phyloP scores from a whole-genome alignment of 345 rosid species.

The Durio zibethinus region DNA sequence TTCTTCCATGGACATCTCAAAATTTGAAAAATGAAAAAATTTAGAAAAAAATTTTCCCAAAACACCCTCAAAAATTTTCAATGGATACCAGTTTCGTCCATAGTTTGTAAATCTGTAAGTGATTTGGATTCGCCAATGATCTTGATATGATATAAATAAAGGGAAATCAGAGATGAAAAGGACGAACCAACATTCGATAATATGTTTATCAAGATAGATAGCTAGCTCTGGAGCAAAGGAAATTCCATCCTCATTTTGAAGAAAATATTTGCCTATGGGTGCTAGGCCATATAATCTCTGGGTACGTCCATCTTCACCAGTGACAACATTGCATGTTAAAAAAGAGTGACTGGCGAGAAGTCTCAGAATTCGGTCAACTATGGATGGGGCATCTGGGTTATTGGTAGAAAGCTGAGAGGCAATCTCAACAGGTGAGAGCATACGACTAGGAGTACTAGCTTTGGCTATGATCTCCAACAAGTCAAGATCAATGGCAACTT shows the following conservation, averaged over 20 bases:
- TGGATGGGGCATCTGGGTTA: constrained; percentile 17
- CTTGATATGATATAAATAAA: too few relatives aligned
- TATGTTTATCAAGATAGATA: not conserved
- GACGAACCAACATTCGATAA: not conserved
- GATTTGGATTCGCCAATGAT: too few relatives aligned
- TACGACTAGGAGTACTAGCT: constrained; percentile 16
- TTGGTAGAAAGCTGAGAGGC: constrained; percentile 24
- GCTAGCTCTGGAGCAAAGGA: not conserved
- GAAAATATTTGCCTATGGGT: constrained; percentile 23
- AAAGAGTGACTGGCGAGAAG: constrained; percentile 10
- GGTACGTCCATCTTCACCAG: constrained; percentile 8
- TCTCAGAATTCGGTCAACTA: constrained; percentile 31
- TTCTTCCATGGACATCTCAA: too few relatives aligned
- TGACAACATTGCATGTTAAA: not conserved
- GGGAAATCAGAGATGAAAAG: not conserved
- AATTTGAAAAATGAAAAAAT: too few relatives aligned
- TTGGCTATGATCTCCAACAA: constrained; percentile 27
- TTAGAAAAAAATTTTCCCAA: too few relatives aligned
- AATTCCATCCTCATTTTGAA: constrained; percentile 7
- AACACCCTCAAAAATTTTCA: too few relatives aligned
- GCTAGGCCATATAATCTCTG: constrained; percentile 31
- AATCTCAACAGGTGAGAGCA: constrained; percentile 25
- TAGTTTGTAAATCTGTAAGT: too few relatives aligned
- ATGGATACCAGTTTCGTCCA: too few relatives aligned
- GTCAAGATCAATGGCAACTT: constrained; percentile 4